Conservation (phyloP, 192 early-diverging fungal species). For the Mortierella antarctica region DNA sequence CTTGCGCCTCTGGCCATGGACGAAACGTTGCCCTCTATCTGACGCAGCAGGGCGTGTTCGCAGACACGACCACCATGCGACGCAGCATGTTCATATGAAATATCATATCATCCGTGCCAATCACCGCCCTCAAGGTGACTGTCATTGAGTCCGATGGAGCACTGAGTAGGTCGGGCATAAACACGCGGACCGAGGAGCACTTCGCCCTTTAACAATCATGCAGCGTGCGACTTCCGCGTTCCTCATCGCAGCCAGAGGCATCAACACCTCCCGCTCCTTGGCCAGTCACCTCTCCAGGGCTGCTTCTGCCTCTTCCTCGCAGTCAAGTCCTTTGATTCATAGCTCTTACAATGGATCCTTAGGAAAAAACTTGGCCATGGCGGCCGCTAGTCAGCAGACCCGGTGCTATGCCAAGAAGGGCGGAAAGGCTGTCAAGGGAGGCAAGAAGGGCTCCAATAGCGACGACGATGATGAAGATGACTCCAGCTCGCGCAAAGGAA, state of each 20-base stretch:
- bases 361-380: constrained; percentile 15
- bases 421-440: constrained; percentile 28
- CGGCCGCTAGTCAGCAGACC: constrained; percentile 3
- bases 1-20: no score
- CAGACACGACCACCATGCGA: no score
- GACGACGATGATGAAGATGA: constrained; percentile 40
- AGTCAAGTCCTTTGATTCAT: background rate
- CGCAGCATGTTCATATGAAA: no score
- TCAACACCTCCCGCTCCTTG: background rate
- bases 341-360: constrained; percentile 9
- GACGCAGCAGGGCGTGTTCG: no score
- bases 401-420: constrained; percentile 42
- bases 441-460: constrained; percentile 16
- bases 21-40: no score
- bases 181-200: background rate
- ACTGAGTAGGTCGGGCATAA: background rate
- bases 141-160: no score
- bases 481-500: constrained; percentile 26
- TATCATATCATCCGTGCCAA: no score
- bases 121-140: no score
- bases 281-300: background rate
- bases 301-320: background rate
- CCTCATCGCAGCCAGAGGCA: background rate
- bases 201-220: constrained; percentile 8
- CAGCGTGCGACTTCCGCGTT: constrained; percentile 28